A percentile compares a stretch with the other conserved stretches of the same genome.
Evolutionary conservation across 2,329 filamentous ascomycete genomes (phyloP).

Genomic region (Colletotrichum eremochloae): DNA sequence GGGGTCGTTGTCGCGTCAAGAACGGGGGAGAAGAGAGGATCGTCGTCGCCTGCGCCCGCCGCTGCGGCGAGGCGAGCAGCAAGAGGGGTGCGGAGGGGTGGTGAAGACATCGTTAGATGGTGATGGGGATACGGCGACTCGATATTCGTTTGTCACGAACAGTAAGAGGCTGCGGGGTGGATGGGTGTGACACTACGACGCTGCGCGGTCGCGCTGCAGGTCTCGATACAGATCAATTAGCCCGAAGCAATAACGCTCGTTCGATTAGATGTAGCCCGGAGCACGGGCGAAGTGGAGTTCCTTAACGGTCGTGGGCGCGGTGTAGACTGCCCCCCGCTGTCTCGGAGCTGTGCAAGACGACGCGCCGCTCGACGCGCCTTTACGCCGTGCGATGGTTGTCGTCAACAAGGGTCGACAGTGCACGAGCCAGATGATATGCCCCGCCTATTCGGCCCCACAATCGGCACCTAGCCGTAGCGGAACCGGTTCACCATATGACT

Average conservation of each 20-base stretch:
- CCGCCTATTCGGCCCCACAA: conserved; percentile 17
- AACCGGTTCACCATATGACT: conserved; percentile 4
- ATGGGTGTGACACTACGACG: background rate
- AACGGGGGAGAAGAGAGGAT: conserved; percentile 56
- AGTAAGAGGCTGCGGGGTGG: background rate
- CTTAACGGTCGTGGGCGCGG: conserved; percentile 7
- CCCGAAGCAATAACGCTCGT: background rate
- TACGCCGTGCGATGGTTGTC: conserved; percentile 8
- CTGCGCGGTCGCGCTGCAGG: background rate
- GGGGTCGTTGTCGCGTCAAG: conserved; percentile 58
- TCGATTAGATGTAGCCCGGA: background rate
- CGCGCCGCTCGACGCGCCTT: conserved; percentile 27
- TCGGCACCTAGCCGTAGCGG: conserved; percentile 10
- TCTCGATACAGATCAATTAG: background rate
- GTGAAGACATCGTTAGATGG: conserved; percentile 21
- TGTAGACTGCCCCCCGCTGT: conserved; percentile 1
- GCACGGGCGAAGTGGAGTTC: background rate
- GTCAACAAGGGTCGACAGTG: conserved; percentile 1
- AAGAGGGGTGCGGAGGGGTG: conserved; percentile 28
- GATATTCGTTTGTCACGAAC: background rate
- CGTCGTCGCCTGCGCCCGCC: conserved; percentile 46
- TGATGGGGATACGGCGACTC: background rate
- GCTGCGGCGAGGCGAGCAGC: conserved; percentile 13
- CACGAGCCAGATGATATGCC: background rate
- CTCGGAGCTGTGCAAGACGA: conserved; percentile 15